phyloP scores from a whole-genome alignment of 306 rosid species.

The Prunus padus region DNA sequence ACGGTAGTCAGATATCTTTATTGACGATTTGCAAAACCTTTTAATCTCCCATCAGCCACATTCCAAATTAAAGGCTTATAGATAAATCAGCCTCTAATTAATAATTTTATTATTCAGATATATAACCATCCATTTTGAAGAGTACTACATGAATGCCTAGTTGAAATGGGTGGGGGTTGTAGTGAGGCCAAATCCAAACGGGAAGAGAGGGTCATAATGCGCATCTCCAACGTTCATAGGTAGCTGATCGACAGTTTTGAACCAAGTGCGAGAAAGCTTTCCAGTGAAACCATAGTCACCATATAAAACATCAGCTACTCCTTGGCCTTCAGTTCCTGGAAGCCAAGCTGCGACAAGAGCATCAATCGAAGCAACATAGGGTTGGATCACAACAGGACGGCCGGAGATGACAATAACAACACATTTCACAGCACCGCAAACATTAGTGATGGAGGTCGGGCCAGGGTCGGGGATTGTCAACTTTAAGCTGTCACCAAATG shows the following conservation, averaged over 20 bases:
- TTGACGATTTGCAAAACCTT: no score
- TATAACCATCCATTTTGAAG: no score
- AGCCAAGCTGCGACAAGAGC: conserved; percentile 51
- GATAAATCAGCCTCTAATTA: no score
- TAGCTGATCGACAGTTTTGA: conserved; percentile 42
- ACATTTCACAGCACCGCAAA: conserved; percentile 37
- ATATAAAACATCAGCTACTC: conserved; percentile 37
- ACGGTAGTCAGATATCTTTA: no score
- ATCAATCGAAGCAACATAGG: conserved; percentile 22
- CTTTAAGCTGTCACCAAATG: conserved; percentile 36
- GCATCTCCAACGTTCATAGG: conserved; percentile 43
- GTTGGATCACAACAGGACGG: conserved; percentile 36
- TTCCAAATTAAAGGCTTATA: no score
- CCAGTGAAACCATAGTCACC: conserved; percentile 41
- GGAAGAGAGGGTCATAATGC: conserved; percentile 43
- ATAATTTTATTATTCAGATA: no score
- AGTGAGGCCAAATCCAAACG: conserved; percentile 40
- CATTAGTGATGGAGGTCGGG: conserved; percentile 26
- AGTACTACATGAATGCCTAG: not conserved
- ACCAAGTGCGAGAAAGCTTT: conserved; percentile 40
- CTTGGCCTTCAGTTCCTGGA: conserved; percentile 44
- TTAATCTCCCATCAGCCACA: no score
- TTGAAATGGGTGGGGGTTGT: conserved; percentile 22
- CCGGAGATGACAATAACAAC: conserved; percentile 37
- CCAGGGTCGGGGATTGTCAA: conserved; percentile 31